These are phyloP conservation scores for Ambrosia artemisiifolia DNA, from an alignment of 129 eudicot species.

Conservation along the genomic window DNA sequence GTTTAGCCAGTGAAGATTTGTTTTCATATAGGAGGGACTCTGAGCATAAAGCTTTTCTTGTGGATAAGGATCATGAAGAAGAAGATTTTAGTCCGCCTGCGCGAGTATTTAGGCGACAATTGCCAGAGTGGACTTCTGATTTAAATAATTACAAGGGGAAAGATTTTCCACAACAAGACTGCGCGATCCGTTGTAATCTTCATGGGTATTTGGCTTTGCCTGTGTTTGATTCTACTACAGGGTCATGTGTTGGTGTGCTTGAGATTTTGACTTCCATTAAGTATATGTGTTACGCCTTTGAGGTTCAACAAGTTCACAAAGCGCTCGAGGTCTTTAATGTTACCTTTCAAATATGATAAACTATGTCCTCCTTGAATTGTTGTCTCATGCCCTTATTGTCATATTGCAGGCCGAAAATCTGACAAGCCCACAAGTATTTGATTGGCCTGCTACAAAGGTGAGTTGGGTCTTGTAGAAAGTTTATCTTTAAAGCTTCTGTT, in stretches of 20 bases:
- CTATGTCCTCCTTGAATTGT: neutral
- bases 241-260: slow-evolving; percentile 6
- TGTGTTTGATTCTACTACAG: neutral
- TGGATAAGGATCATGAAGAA: neutral
- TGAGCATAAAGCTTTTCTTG: neutral
- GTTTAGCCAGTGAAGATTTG: neutral
- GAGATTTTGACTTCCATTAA: neutral
- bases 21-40: neutral
- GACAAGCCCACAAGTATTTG: neutral
- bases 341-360: neutral
- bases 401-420: neutral
- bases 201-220: slow-evolving; percentile 12
- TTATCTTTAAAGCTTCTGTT: neutral
- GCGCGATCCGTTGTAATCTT: neutral
- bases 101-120: neutral
- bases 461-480: neutral
- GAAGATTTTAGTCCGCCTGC: neutral
- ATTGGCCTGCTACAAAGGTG: neutral
- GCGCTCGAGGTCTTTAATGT: neutral
- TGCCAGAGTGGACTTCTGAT: slow-evolving; percentile 9
- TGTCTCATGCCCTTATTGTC: neutral
- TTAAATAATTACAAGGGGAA: neutral
- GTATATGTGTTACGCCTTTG: neutral
- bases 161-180: neutral
- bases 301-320: slow-evolving; percentile 3